phyloP scores from a whole-genome alignment of 2,329 filamentous ascomycete genomes.

The Cladophialophora chaetospira region DNA sequence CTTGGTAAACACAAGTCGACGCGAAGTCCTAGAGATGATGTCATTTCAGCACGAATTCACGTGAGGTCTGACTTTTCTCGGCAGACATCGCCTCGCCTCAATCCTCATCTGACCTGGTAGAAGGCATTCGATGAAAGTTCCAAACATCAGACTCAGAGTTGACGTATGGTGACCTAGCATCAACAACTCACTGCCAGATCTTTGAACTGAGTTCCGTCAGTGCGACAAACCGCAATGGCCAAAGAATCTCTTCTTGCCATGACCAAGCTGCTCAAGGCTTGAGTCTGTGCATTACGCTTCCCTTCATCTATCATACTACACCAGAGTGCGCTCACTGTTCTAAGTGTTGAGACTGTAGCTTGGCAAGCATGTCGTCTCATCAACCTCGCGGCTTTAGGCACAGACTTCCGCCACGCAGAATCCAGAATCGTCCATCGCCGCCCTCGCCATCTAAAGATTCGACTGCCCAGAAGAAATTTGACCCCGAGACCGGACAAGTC shows the following conservation, averaged over 20 bases:
- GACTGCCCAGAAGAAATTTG: constrained; percentile 15
- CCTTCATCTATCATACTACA: not conserved
- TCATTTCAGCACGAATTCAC: constrained; percentile 7
- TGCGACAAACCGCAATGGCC: constrained; percentile 23
- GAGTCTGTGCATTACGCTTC: not conserved
- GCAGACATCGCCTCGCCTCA: no score
- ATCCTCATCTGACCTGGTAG: no score
- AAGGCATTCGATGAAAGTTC: no score
- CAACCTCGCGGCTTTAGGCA: not conserved
- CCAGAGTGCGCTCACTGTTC: not conserved
- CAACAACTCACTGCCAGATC: not conserved
- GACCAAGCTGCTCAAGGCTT: constrained; percentile 30
- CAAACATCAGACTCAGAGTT: no score
- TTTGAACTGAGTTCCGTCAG: no score
- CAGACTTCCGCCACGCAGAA: not conserved
- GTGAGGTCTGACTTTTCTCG: no score
- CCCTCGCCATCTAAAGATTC: not conserved
- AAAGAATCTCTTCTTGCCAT: constrained; percentile 31
- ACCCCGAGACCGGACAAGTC: constrained; percentile 29
- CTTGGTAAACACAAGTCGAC: not conserved
- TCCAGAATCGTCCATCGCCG: not conserved
- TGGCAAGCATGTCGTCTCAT: not conserved
- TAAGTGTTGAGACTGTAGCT: not conserved
- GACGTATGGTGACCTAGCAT: not conserved
- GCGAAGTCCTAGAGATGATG: not conserved